Conservation (phyloP, 805 yeast species). For the Saccharomycopsis synnaedendra region DNA sequence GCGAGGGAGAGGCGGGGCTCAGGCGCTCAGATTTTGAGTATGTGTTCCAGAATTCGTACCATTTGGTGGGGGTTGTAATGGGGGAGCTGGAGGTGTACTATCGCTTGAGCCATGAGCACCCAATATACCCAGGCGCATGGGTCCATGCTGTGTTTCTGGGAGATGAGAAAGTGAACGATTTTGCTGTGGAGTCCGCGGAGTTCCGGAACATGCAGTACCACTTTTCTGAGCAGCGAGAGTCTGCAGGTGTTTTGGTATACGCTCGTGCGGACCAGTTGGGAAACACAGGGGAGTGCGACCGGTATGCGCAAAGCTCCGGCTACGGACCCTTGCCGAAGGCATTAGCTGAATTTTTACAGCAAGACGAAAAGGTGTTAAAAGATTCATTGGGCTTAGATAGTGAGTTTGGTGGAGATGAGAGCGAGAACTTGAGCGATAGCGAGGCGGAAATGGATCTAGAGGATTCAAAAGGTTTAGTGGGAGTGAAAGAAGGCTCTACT, state of each 20-base stretch:
- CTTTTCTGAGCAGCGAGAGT: too few relatives aligned
- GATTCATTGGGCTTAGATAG: neutral
- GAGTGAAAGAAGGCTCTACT: too few relatives aligned
- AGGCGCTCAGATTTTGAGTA: too few relatives aligned
- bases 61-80: constrained; percentile 7
- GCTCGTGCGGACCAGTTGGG: too few relatives aligned
- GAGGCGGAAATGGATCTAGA: too few relatives aligned
- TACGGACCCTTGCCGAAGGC: neutral
- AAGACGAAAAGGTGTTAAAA: neutral
- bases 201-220: neutral
- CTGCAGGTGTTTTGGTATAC: too few relatives aligned
- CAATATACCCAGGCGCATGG: constrained; percentile 3
- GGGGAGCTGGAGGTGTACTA: constrained; percentile 11
- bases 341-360: neutral
- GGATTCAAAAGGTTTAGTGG: too few relatives aligned
- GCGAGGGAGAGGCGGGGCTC: too few relatives aligned
- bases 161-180: constrained; percentile 5
- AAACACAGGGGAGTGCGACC: neutral
- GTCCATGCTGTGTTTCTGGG: constrained; percentile 8
- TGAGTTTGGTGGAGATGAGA: too few relatives aligned
- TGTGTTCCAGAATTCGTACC: constrained; percentile 3
- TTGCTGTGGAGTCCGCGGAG: constrained; percentile 3
- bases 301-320: neutral
- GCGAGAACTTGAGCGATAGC: too few relatives aligned
- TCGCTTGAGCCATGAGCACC: neutral